These are phyloP conservation scores for Ascochyta koolunga DNA, from an alignment of 2,329 filamentous ascomycete species.

Conservation along the genomic window DNA sequence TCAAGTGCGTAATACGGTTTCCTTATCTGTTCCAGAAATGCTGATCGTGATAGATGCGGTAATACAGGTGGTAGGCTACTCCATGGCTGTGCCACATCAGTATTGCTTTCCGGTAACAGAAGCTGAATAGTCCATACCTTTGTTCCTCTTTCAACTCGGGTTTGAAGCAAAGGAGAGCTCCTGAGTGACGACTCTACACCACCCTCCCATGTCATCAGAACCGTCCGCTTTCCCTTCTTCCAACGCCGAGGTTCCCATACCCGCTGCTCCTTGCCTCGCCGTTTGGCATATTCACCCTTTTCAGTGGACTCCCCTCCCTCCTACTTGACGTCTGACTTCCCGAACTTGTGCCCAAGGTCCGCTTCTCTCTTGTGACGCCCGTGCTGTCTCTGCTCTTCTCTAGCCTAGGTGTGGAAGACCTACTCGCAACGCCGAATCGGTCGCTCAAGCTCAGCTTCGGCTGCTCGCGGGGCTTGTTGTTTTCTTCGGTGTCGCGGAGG, in stretches of 20 bases:
- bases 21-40: no score
- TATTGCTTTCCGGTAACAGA: no score
- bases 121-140: no score
- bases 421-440: slow-evolving; percentile 10
- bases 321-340: slow-evolving; percentile 32
- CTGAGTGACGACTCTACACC: neutral
- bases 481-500: slow-evolving; percentile 37
- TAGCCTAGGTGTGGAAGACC: slow-evolving; percentile 9
- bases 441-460: slow-evolving; percentile 13
- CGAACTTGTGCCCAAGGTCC: slow-evolving; percentile 13
- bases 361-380: slow-evolving; percentile 29
- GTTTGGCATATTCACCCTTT: slow-evolving; percentile 50
- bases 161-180: neutral
- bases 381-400: slow-evolving; percentile 17
- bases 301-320: slow-evolving; percentile 52
- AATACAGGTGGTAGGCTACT: no score
- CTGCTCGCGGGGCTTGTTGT: neutral
- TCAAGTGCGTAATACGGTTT: no score
- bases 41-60: no score
- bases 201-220: slow-evolving; percentile 14
- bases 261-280: slow-evolving; percentile 27
- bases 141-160: no score
- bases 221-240: slow-evolving; percentile 37
- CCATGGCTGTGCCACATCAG: no score
- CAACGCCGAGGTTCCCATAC: slow-evolving; percentile 32